phyloP scores from a whole-genome alignment of 495 filamentous ascomycete genomes.

The Bathelium albidoporum region DNA sequence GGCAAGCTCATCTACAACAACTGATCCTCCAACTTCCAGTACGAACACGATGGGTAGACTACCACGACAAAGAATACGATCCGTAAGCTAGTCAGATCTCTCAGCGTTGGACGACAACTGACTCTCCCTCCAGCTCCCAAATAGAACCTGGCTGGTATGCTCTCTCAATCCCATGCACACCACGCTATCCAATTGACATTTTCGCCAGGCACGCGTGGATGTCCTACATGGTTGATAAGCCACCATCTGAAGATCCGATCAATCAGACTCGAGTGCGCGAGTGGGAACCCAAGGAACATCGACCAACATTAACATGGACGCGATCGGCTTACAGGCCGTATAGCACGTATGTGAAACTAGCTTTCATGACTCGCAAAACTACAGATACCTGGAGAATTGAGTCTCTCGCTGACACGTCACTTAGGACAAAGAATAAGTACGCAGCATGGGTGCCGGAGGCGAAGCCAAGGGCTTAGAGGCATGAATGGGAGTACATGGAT shows the following conservation, averaged over 20 bases:
- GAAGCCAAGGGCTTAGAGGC: constrained; percentile 11
- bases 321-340: constrained; percentile 84
- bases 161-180: no score
- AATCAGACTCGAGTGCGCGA: constrained; percentile 50
- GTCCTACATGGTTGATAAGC: constrained; percentile 81
- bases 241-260: constrained; percentile 65
- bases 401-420: constrained; percentile 10
- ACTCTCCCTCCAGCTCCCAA: constrained; percentile 44
- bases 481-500: neutral
- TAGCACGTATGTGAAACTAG: constrained; percentile 60
- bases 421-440: constrained; percentile 32
- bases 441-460: constrained; percentile 29
- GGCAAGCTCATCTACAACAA: neutral
- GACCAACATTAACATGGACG: constrained; percentile 60
- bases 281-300: constrained; percentile 70
- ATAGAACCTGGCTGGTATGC: constrained; percentile 87
- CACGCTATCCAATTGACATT: neutral
- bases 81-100: constrained; percentile 43
- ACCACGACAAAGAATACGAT: constrained; percentile 77
- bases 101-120: neutral
- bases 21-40: constrained; percentile 44
- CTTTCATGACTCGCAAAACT: neutral
- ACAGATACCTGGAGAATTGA: neutral
- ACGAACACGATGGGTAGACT: constrained; percentile 96
- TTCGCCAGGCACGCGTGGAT: constrained; percentile 84